Percentiles rank a stretch among this genome's conserved stretches.
Evolutionary conservation across 2,329 filamentous ascomycete species (phyloP).

Genomic region (Bipolaris oryzae): DNA sequence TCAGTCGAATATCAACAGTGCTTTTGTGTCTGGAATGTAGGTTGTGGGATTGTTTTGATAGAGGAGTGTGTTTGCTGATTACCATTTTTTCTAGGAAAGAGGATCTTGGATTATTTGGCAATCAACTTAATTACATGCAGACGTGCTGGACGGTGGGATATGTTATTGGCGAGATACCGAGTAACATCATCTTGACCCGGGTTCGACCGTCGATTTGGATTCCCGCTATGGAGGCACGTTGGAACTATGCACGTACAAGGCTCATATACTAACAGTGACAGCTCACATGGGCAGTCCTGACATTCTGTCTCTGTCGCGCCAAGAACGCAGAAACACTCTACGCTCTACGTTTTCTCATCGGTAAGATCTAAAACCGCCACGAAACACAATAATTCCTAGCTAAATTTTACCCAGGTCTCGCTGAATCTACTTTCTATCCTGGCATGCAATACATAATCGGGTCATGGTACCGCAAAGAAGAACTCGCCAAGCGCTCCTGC

Average conservation of each 20-base stretch:
- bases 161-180: conserved; percentile 45
- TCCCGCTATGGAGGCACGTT: conserved; percentile 14
- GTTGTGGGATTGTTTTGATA: background rate
- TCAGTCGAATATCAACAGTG: conserved; percentile 32
- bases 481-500: conserved; percentile 23
- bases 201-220: conserved; percentile 19
- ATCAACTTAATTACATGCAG: conserved; percentile 52
- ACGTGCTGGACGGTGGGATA: conserved; percentile 67
- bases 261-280: background rate
- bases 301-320: conserved; percentile 10
- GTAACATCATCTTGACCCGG: conserved; percentile 33
- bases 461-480: conserved; percentile 29
- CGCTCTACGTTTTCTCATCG: conserved; percentile 22
- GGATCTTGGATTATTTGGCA: conserved; percentile 30
- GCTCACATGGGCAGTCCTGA: conserved; percentile 14
- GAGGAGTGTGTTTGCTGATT: background rate
- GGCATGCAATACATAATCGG: conserved; percentile 47
- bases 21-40: conserved; percentile 36
- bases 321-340: conserved; percentile 14
- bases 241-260: background rate
- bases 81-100: conserved; percentile 21
- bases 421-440: conserved; percentile 59
- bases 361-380: background rate
- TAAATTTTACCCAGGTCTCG: conserved; percentile 43
- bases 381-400: background rate